Evolutionary conservation across 2,329 filamentous ascomycete species (phyloP).

Genomic region (Claviceps paspali): DNA sequence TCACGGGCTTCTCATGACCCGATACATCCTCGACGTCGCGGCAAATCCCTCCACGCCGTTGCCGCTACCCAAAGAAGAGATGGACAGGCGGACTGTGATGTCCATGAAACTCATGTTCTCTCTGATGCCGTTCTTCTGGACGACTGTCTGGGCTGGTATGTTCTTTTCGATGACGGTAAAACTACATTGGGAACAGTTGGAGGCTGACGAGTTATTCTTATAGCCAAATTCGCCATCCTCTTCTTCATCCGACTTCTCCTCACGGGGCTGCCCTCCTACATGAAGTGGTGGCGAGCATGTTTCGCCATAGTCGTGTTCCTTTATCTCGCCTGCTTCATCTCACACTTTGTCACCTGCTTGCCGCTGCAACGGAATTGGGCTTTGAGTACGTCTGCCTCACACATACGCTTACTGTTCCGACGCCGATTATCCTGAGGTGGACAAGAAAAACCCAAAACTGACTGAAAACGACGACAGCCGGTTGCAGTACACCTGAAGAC

Average conservation of each 20-base stretch:
- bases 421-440: neutral
- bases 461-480: neutral
- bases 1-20: neutral
- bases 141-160: neutral
- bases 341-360: neutral
- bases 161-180: too few species aligned
- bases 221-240: neutral
- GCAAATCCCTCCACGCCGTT: neutral
- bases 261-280: neutral
- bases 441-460: neutral
- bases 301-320: neutral
- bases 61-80: neutral
- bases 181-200: too few species aligned
- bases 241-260: neutral
- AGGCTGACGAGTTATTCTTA: neutral
- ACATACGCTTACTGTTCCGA: neutral
- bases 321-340: neutral
- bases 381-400: neutral
- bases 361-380: neutral
- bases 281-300: neutral
- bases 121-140: neutral
- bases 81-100: neutral
- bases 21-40: neutral
- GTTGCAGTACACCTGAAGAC: neutral
- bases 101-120: neutral